Conservation (phyloP, 306 rosid species). For the Cyclanthera cordifolia region DNA sequence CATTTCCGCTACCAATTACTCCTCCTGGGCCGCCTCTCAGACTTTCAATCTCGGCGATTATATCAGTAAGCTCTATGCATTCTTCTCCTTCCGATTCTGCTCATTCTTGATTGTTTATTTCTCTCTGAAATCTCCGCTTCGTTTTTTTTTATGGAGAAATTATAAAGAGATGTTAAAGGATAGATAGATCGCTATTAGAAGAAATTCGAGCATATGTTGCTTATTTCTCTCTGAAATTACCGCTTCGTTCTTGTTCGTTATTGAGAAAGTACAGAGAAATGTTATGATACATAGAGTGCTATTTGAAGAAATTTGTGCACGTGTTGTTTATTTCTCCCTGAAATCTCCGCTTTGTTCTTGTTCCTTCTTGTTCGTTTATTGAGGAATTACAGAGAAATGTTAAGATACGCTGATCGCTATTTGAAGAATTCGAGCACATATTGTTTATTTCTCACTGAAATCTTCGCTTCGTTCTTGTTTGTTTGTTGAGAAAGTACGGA, state of each 20-base stretch:
- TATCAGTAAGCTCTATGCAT: slow-evolving; percentile 39
- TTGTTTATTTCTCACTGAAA: not conserved
- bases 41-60: slow-evolving; percentile 74
- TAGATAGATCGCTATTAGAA: not conserved
- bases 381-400: too few species aligned
- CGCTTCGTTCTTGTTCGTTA: not conserved
- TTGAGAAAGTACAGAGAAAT: slow-evolving; percentile 1
- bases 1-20: slow-evolving; percentile 56
- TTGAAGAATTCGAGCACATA: too few species aligned
- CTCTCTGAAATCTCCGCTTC: not conserved
- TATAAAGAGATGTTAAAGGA: not conserved
- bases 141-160: not conserved
- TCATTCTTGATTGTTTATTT: not conserved
- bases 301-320: not conserved
- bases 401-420: too few species aligned
- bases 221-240: too few species aligned
- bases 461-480: too few species aligned
- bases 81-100: not conserved
- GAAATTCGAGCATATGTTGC: not conserved
- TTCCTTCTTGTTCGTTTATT: too few species aligned
- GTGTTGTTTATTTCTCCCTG: too few species aligned
- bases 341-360: not conserved
- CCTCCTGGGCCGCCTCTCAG: slow-evolving; percentile 60
- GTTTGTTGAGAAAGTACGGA: slow-evolving; percentile 8
- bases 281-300: not conserved